Conservation (phyloP, 805 yeast species). For the Starmerella floricola region DNA sequence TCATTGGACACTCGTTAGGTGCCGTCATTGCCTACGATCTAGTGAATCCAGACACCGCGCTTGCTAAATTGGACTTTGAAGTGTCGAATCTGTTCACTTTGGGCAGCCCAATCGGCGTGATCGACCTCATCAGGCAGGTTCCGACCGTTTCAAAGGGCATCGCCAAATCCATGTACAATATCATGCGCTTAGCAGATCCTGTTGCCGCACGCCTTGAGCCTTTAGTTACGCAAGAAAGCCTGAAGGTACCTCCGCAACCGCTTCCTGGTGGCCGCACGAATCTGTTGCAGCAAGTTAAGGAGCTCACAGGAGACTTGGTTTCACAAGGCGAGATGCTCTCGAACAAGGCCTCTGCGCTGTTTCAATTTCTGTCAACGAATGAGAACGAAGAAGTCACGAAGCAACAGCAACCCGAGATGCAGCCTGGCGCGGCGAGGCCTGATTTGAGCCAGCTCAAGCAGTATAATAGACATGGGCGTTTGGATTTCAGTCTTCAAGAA, state of each 20-base stretch:
- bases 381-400: background rate
- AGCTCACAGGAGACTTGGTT: slow-evolving; percentile 30
- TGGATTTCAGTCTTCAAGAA: slow-evolving; percentile 70
- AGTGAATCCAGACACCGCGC: slow-evolving; percentile 29
- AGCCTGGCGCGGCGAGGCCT: background rate
- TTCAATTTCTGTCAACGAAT: slow-evolving; percentile 9
- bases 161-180: slow-evolving; percentile 56
- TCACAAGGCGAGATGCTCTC: slow-evolving; percentile 20
- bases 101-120: slow-evolving; percentile 86
- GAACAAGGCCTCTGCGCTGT: slow-evolving; percentile 14
- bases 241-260: slow-evolving; percentile 41
- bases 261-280: slow-evolving; percentile 43
- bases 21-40: slow-evolving; percentile 74
- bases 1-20: slow-evolving; percentile 87
- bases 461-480: slow-evolving; percentile 60
- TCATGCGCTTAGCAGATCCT: slow-evolving; percentile 87
- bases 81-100: slow-evolving; percentile 66
- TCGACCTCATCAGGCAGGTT: slow-evolving; percentile 58
- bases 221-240: slow-evolving; percentile 40
- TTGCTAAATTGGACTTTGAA: slow-evolving; percentile 45
- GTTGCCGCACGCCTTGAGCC: slow-evolving; percentile 87
- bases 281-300: slow-evolving; percentile 33
- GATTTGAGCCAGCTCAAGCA: slow-evolving; percentile 30
- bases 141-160: slow-evolving; percentile 24
- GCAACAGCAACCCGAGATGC: background rate